These are phyloP conservation scores for Picea glauca DNA, from an alignment of 75 land plant genomes.

Conservation along the genomic window DNA sequence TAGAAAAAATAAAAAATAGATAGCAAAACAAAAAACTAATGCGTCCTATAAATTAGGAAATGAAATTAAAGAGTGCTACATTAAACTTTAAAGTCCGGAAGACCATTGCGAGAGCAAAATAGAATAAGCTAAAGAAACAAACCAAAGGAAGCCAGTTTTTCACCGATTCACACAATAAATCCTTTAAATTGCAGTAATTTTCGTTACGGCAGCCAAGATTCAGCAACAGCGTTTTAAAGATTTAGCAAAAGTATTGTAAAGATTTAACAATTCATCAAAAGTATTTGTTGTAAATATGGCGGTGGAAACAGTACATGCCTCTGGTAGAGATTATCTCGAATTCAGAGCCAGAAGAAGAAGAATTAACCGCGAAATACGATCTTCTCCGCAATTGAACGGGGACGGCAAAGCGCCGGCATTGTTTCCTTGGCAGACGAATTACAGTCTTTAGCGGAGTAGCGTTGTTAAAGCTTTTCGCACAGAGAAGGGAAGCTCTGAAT, in stretches of 20 bases:
- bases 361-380: background rate
- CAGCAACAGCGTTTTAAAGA: no score
- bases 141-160: background rate
- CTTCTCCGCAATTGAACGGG: background rate
- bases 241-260: background rate
- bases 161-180: background rate
- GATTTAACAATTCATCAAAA: background rate
- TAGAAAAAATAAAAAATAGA: background rate
- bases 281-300: background rate
- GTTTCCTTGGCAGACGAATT: background rate
- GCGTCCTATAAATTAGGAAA: background rate
- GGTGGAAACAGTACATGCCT: background rate
- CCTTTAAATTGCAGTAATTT: background rate
- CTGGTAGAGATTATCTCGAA: background rate
- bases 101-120: background rate
- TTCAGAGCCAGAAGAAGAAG: background rate
- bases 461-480: background rate
- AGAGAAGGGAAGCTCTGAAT: constrained; percentile 1
- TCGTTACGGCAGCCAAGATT: background rate
- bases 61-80: background rate
- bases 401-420: background rate
- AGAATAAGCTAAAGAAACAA: background rate
- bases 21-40: background rate
- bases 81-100: background rate
- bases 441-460: background rate